Conservation (phyloP, 495 filamentous ascomycete species). For the Penicillium maclennaniae region DNA sequence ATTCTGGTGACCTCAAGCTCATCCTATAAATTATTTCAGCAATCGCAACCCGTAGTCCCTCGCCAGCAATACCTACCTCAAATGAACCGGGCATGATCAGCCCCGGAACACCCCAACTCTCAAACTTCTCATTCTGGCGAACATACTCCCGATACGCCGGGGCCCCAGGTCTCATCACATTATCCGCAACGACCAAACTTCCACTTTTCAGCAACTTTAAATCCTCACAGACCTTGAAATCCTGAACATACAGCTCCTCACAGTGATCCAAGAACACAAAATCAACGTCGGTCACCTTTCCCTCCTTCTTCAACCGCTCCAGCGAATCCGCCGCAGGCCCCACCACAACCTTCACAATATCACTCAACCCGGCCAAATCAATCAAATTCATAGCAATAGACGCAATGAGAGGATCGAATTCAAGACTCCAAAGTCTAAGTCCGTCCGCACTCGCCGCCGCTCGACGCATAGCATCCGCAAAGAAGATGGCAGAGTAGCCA, state of each 20-base stretch:
- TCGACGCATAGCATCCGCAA: constrained; percentile 54
- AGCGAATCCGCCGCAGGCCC: constrained; percentile 38
- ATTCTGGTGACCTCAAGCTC: constrained; percentile 14
- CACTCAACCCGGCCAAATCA: constrained; percentile 61
- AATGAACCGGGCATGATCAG: constrained; percentile 18
- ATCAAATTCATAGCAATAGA: constrained; percentile 57
- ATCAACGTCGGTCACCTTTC: constrained; percentile 1
- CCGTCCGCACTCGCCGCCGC: constrained; percentile 42
- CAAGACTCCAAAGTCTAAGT: constrained; percentile 55
- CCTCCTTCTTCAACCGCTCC: constrained; percentile 2
- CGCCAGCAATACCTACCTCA: constrained; percentile 5
- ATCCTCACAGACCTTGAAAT: constrained; percentile 13
- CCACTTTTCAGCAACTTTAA: constrained; percentile 1
- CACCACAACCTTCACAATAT: constrained; percentile 61
- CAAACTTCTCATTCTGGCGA: constrained; percentile 6
- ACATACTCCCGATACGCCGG: constrained; percentile 18
- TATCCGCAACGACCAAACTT: constrained; percentile 18
- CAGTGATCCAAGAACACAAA: constrained; percentile 20
- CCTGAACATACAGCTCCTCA: constrained; percentile 12
- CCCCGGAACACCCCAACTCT: constrained; percentile 17
- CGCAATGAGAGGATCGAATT: constrained; percentile 63
- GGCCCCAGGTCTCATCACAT: constrained; percentile 17
- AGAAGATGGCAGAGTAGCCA: constrained; percentile 66
- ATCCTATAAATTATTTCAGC: constrained; percentile 7
- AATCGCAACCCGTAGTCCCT: not conserved